phyloP scores from a whole-genome alignment of 164 flowering plant species.

The Magnolia changhungtana region DNA sequence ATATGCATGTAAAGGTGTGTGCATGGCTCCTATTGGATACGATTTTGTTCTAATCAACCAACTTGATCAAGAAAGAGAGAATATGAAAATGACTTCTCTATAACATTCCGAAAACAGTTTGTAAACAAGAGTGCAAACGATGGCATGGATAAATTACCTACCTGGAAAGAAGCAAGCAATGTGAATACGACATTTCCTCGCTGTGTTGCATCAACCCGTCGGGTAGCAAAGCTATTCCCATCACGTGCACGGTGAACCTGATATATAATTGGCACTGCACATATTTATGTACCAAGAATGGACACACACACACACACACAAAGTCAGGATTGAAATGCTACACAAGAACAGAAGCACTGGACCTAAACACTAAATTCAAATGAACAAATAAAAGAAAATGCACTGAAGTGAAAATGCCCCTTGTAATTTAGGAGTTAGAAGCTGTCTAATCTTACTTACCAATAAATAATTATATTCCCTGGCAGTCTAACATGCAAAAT shows the following conservation, averaged over 20 bases:
- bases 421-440: not conserved
- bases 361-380: not conserved
- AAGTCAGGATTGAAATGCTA: not conserved
- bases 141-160: constrained; percentile 12
- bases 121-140: not conserved
- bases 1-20: no score
- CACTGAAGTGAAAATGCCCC: not conserved
- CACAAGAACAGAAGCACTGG: not conserved
- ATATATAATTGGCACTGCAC: constrained; percentile 86
- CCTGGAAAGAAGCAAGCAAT: constrained; percentile 90
- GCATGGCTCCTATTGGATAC: not conserved
- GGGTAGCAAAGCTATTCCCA: constrained; percentile 88
- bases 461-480: no score
- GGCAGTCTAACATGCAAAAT: no score
- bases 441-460: no score
- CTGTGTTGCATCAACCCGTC: constrained; percentile 88
- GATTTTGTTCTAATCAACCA: no score
- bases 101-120: not conserved
- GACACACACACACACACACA: not conserved
- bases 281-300: not conserved
- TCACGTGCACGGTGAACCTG: constrained; percentile 80
- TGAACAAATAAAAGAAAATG: not conserved
- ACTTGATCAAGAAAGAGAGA: not conserved
- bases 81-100: not conserved
- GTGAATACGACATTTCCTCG: constrained; percentile 75